A percentile compares a stretch with the other conserved stretches of the same genome.
These are phyloP conservation scores for Solanum hybrid DNA, from an alignment of 305 asterid genomes.

Conservation along the genomic window DNA sequence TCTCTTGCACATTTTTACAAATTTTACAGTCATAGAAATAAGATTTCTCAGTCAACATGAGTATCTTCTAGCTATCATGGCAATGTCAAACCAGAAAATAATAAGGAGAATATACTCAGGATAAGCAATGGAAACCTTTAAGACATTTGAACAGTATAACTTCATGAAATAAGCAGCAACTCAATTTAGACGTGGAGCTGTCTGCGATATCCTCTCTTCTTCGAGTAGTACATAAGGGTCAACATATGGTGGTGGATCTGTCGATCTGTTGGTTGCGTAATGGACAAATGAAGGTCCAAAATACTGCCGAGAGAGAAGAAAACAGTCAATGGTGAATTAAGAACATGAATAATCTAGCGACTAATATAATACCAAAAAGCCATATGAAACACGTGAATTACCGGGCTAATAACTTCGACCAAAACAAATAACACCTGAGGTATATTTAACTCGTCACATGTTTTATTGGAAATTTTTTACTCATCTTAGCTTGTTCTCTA, in stretches of 20 bases:
- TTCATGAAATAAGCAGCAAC: slow-evolving; percentile 9
- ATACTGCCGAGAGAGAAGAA: slow-evolving; percentile 43
- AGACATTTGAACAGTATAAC: slow-evolving; percentile 14
- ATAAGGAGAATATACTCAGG: background rate
- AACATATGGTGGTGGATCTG: slow-evolving; percentile 41
- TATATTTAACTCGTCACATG: background rate
- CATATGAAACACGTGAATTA: background rate
- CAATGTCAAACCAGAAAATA: background rate
- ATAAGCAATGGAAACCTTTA: slow-evolving; percentile 12
- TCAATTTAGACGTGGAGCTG: slow-evolving; percentile 60
- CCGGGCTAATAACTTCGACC: background rate
- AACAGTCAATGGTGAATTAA: background rate
- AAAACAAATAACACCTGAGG: background rate
- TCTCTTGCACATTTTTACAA: background rate
- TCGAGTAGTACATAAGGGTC: slow-evolving; percentile 80
- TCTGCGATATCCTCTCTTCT: slow-evolving; percentile 56
- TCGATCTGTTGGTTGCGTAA: slow-evolving; percentile 31
- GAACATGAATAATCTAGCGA: background rate
- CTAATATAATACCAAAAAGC: background rate
- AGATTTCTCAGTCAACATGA: background rate
- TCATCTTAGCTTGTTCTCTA: background rate
- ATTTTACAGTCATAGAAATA: background rate
- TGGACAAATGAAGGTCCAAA: slow-evolving; percentile 74
- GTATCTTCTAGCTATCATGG: background rate
- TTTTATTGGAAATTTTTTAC: background rate